Evolutionary conservation across 805 yeast species (phyloP).

Genomic region (Zygoascus bituminiphila): DNA sequence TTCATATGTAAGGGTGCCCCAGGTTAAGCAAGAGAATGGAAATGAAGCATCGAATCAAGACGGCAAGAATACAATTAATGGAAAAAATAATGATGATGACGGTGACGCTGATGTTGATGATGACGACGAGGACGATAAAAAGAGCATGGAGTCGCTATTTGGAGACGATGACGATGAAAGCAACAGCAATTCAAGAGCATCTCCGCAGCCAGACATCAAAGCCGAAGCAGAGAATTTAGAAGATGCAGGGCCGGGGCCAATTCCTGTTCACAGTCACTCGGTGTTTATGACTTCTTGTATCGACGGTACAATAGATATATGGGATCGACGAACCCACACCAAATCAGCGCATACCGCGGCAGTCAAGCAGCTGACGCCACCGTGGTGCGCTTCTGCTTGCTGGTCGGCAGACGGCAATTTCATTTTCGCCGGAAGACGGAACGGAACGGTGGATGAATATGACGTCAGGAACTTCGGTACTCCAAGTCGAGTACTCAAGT

Average conservation of each 20-base stretch:
- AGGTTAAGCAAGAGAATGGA: constrained; percentile 15
- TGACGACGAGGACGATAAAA: constrained; percentile 21
- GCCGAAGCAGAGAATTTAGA: constrained; percentile 5
- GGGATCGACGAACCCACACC: constrained; percentile 61
- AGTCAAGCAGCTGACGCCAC: constrained; percentile 59
- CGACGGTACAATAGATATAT: constrained; percentile 71
- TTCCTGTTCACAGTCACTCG: constrained; percentile 12
- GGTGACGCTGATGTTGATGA: constrained; percentile 9
- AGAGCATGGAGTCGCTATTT: constrained; percentile 46
- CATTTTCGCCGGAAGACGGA: constrained; percentile 81
- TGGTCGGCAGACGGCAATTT: constrained; percentile 83
- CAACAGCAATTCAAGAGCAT: background rate
- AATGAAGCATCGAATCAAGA: constrained; percentile 5
- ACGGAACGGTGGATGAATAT: constrained; percentile 65
- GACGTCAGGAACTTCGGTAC: constrained; percentile 32
- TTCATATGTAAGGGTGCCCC: constrained; percentile 16
- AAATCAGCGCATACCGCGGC: constrained; percentile 42
- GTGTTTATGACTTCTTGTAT: constrained; percentile 72
- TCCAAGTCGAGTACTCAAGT: constrained; percentile 51
- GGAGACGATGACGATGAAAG: constrained; percentile 46
- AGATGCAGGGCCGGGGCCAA: background rate
- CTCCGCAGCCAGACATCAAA: constrained; percentile 4
- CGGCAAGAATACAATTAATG: constrained; percentile 12
- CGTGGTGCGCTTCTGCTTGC: constrained; percentile 81
- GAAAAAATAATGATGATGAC: constrained; percentile 17